Base-by-base conservation (phyloP, 352 stramenopile genomes). In the Phytophthora capsici region DNA sequence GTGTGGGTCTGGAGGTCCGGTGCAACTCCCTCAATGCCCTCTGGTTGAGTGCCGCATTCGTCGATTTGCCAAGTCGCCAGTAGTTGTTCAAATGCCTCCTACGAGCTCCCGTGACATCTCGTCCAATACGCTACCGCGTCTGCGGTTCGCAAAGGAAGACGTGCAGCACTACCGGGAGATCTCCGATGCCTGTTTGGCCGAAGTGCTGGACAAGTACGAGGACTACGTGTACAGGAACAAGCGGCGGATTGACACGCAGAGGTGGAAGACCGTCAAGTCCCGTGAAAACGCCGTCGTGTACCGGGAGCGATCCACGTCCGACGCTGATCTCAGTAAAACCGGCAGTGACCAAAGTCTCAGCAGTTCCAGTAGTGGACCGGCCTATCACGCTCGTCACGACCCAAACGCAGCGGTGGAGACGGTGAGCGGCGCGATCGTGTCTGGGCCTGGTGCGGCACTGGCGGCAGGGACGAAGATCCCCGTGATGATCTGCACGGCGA, bases 161-260 rank as follows among this genome's bases (percentile, higher is more conserved):
- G 54, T 66, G 22, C 47, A 52, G 13, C 60, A 73, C 17, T 74
- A 79, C 46, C 63, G 64, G 17, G 52, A 64, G 34, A n/a, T 80
- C 13, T 66, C 57, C 14, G 23, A 62, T n/a, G 57, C 50, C 10
- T 70, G 71, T 34, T 50, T 78, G 3, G 12, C 22, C 22, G 76
- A 85, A 51, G 63, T 70, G 17, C 20, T 82, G 28, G 28, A 37
- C n/a, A 52, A 73, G 38, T 86, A 84, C 53, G 78, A 86, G 25
- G 63, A 73, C 6, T 84, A 72, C 17, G 19, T 75, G 6, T 72
- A 66, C 63, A 46, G 6, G 8, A 41, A 61, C 37, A 40, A 47
- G 1, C 67, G 63, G 1, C 57, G 64, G 20, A 59, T 87, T 16
- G 71, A 83, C 59, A 51, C 37, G 14, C 61, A 63, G 12, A 75